These are phyloP conservation scores for Psidium guajava DNA, from an alignment of 345 rosid species.

Conservation along the genomic window DNA sequence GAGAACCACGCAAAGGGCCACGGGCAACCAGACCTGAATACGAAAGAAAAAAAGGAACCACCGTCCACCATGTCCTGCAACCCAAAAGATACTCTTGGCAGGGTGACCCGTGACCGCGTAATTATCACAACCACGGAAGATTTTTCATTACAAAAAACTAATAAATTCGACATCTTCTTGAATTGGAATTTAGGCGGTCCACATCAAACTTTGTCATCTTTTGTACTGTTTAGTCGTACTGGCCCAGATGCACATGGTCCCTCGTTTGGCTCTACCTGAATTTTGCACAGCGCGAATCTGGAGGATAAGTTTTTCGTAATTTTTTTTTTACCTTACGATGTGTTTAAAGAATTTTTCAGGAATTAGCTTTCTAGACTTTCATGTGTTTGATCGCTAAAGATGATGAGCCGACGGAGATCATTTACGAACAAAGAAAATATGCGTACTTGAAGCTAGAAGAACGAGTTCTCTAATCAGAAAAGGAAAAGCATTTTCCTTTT, in stretches of 20 bases:
- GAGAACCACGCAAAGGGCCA: not conserved
- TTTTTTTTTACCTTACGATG: not conserved
- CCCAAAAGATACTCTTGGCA: not conserved
- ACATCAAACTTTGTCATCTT: not conserved
- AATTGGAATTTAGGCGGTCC: not conserved
- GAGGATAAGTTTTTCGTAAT: not conserved
- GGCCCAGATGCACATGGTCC: not conserved
- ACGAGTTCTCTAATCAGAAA: not conserved
- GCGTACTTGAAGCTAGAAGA: not conserved
- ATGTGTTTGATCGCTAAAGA: not conserved
- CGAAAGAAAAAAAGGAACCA: not conserved
- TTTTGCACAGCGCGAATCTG: not conserved
- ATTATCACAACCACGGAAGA: not conserved
- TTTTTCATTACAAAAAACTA: not conserved
- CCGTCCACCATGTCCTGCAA: not conserved
- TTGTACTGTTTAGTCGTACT: not conserved
- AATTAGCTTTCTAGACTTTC: not conserved
- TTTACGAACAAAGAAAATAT: not conserved
- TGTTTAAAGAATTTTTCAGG: not conserved
- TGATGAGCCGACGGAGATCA: not conserved
- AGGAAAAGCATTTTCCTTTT: not conserved
- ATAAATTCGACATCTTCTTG: not conserved
- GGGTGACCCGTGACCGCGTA: not conserved
- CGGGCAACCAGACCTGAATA: not conserved
- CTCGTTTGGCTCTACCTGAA: not conserved